These are phyloP conservation scores for Chaetoscypha palmicola DNA, from an alignment of 2,329 filamentous ascomycete genomes.

Conservation along the genomic window DNA sequence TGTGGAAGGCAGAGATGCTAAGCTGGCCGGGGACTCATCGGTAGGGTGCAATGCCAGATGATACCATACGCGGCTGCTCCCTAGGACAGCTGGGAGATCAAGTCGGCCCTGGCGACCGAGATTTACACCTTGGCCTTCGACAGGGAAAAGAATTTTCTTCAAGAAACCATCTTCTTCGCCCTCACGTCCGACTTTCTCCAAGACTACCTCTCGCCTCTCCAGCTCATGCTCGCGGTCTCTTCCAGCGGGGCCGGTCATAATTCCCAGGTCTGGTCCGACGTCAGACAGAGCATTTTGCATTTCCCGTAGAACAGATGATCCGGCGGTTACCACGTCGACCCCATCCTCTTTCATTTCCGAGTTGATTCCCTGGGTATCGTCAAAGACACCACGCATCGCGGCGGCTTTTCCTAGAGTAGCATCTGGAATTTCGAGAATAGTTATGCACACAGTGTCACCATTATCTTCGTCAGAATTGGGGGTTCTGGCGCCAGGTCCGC, in stretches of 20 bases:
- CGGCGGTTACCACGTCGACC: slow-evolving; percentile 63
- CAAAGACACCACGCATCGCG: slow-evolving; percentile 85
- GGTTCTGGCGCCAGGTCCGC: slow-evolving; percentile 50
- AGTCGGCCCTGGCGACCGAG: slow-evolving; percentile 73
- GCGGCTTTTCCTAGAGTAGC: slow-evolving; percentile 77
- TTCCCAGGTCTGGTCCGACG: slow-evolving; percentile 71
- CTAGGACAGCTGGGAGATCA: slow-evolving; percentile 66
- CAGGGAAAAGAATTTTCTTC: slow-evolving; percentile 72
- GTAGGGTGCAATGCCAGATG: slow-evolving; percentile 88
- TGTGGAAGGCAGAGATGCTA: slow-evolving; percentile 64
- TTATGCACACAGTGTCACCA: slow-evolving; percentile 81
- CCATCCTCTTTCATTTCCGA: slow-evolving; percentile 96
- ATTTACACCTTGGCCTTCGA: slow-evolving; percentile 69
- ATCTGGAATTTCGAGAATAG: slow-evolving; percentile 77
- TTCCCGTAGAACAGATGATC: slow-evolving; percentile 78
- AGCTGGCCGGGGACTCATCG: slow-evolving; percentile 69
- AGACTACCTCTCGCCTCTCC: slow-evolving; percentile 72
- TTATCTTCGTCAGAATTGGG: slow-evolving; percentile 64
- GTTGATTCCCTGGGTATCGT: slow-evolving; percentile 89
- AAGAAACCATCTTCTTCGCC: slow-evolving; percentile 78
- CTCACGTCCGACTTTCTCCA: slow-evolving; percentile 82
- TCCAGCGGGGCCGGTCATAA: slow-evolving; percentile 58
- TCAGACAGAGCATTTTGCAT: slow-evolving; percentile 77
- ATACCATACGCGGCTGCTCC: slow-evolving; percentile 89
- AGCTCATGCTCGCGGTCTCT: slow-evolving; percentile 70